Percentiles rank a stretch among this genome's conserved stretches.
These are phyloP conservation scores for Suillus subaureus DNA, from an alignment of 768 basidiomycete species.

Conservation along the genomic window DNA sequence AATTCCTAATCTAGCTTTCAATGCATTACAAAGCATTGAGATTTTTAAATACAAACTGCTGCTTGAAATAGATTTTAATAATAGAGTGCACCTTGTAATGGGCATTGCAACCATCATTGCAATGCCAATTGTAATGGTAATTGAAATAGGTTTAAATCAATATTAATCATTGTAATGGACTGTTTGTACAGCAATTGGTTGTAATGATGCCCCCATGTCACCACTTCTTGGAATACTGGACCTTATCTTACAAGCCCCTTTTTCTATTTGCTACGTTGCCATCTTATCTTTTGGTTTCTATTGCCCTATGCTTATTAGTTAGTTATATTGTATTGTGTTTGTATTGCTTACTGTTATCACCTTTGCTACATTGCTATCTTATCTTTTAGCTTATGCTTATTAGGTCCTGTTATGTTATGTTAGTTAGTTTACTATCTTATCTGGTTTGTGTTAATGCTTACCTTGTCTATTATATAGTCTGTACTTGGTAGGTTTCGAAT, in stretches of 20 bases:
- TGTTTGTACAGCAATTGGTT: background rate
- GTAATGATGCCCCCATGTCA: background rate
- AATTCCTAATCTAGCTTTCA: constrained; percentile 1
- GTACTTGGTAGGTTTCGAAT: background rate
- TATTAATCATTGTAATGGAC: background rate
- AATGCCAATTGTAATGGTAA: background rate
- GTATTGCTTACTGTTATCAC: constrained; percentile 1
- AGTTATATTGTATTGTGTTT: background rate
- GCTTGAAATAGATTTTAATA: background rate
- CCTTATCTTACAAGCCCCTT: background rate
- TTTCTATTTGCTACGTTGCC: background rate
- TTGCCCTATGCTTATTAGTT: constrained; percentile 1
- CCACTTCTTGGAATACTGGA: background rate
- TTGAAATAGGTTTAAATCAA: background rate
- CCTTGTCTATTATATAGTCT: background rate
- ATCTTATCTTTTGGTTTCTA: background rate
- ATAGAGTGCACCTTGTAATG: background rate
- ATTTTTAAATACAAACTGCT: background rate
- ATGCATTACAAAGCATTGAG: constrained; percentile 1
- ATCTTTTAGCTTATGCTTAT: background rate
- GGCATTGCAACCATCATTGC: background rate
- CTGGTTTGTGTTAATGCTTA: background rate
- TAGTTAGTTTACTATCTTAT: background rate
- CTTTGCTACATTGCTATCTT: background rate
- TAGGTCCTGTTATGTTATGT: background rate